Percentiles rank a stretch among this genome's conserved stretches.
These are phyloP conservation scores for Boletus holoroseus DNA, from an alignment of 1,284 basidiomycete species.

Conservation along the genomic window DNA sequence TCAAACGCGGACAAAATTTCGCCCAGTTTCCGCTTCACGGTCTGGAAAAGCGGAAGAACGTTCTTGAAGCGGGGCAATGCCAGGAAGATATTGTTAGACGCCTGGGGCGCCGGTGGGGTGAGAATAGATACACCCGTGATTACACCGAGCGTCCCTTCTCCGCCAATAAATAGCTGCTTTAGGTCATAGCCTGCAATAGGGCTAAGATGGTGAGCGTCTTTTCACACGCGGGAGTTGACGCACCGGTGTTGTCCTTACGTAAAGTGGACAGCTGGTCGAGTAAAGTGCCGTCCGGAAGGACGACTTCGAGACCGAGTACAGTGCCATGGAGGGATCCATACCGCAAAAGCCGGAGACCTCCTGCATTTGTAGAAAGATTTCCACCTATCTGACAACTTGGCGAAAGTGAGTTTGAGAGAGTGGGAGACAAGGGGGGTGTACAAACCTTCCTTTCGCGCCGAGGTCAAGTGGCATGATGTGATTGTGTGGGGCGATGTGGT, in stretches of 20 bases:
- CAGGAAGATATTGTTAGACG: slow-evolving; percentile 75
- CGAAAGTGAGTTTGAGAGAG: slow-evolving; percentile 3
- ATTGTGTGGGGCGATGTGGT: slow-evolving; percentile 81
- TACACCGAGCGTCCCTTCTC: slow-evolving; percentile 93
- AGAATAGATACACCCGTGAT: slow-evolving; percentile 95
- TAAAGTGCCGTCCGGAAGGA: slow-evolving; percentile 95
- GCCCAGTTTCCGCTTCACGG: slow-evolving; percentile 71
- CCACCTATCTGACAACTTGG: slow-evolving; percentile 94
- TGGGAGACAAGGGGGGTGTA: slow-evolving; percentile 3
- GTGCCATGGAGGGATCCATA: slow-evolving; percentile 96
- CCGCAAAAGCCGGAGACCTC: slow-evolving; percentile 87
- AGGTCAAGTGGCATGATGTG: slow-evolving; percentile 98
- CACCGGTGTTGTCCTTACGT: slow-evolving; percentile 97
- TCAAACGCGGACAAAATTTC: slow-evolving; percentile 99
- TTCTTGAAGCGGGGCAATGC: slow-evolving; percentile 72
- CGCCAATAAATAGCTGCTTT: slow-evolving; percentile 98
- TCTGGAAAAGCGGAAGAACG: slow-evolving; percentile 65
- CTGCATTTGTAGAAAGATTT: slow-evolving; percentile 96
- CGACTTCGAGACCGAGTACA: slow-evolving; percentile 96
- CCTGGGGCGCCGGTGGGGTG: slow-evolving; percentile 84
- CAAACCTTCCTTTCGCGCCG: slow-evolving; percentile 92
- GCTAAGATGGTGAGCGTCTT: not conserved
- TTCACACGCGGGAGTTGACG: slow-evolving; percentile 17
- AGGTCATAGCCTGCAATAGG: slow-evolving; percentile 88
- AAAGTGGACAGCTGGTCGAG: slow-evolving; percentile 79